These are phyloP conservation scores for Pyracantha coccinea DNA, from an alignment of 331 rosid species.

Conservation along the genomic window DNA sequence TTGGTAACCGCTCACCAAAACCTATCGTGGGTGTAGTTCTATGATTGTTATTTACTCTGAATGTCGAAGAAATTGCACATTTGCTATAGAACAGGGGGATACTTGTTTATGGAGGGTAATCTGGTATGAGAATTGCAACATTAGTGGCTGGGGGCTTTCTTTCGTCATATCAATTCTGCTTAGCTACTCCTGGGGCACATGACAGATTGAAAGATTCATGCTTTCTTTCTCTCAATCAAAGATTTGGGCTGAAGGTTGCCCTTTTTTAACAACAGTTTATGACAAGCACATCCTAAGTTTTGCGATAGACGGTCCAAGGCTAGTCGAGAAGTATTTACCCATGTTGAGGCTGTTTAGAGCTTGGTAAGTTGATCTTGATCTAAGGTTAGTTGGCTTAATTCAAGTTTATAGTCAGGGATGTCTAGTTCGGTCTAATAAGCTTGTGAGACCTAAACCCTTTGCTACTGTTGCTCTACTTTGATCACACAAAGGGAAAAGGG, in stretches of 20 bases:
- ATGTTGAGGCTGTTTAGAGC: too few relatives aligned
- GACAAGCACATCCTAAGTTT: not conserved
- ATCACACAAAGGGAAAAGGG: too few relatives aligned
- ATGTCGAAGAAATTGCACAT: not conserved
- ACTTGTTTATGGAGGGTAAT: not conserved
- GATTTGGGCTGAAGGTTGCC: not conserved
- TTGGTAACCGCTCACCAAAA: not conserved
- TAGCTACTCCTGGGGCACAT: not conserved
- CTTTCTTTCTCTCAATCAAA: too few relatives aligned
- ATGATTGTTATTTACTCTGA: not conserved
- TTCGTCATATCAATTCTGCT: not conserved
- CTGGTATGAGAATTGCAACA: not conserved
- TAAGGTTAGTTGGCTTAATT: not conserved
- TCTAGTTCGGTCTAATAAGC: too few relatives aligned
- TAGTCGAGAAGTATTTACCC: not conserved
- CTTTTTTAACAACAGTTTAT: not conserved
- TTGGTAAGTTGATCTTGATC: not conserved
- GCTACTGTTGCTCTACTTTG: too few relatives aligned
- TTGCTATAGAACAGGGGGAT: not conserved
- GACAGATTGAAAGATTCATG: not conserved
- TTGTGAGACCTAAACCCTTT: too few relatives aligned
- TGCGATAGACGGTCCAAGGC: not conserved
- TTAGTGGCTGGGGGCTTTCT: not conserved
- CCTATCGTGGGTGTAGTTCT: not conserved
- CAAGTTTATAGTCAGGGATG: too few relatives aligned